These are phyloP conservation scores for Penicillium brasilianum DNA, from an alignment of 2,329 filamentous ascomycete genomes.

Conservation along the genomic window DNA sequence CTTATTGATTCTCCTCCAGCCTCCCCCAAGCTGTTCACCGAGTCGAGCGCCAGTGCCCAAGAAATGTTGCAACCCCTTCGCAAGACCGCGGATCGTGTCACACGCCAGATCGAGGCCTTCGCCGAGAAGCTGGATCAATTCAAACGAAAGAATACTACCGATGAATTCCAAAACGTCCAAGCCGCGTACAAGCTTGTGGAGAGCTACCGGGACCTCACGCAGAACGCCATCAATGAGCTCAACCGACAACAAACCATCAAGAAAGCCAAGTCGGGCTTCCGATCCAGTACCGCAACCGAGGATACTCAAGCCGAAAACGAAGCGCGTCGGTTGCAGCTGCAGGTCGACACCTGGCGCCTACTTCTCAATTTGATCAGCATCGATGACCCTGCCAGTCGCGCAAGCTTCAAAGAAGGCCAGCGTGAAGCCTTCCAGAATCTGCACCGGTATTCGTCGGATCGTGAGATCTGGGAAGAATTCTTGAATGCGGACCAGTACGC, in stretches of 20 bases:
- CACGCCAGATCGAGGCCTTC: constrained; percentile 84
- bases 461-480: constrained; percentile 74
- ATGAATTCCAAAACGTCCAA: constrained; percentile 61
- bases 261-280: constrained; percentile 43
- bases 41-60: constrained; percentile 47
- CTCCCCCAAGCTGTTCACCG: constrained; percentile 47
- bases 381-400: constrained; percentile 61
- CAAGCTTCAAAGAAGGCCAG: constrained; percentile 46
- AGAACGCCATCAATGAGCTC: constrained; percentile 55
- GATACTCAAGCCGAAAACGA: constrained; percentile 40
- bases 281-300: constrained; percentile 27
- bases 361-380: constrained; percentile 74
- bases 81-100: constrained; percentile 70
- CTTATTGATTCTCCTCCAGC: constrained; percentile 24
- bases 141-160: constrained; percentile 57
- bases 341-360: constrained; percentile 90
- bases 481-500: constrained; percentile 73
- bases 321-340: constrained; percentile 71
- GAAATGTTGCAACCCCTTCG: constrained; percentile 65
- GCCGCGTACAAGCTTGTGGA: constrained; percentile 72
- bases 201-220: constrained; percentile 64
- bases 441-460: constrained; percentile 63
- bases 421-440: constrained; percentile 49
- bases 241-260: constrained; percentile 46
- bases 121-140: constrained; percentile 82